phyloP scores from a whole-genome alignment of 768 basidiomycete genomes.

The Tremella mesenterica region DNA sequence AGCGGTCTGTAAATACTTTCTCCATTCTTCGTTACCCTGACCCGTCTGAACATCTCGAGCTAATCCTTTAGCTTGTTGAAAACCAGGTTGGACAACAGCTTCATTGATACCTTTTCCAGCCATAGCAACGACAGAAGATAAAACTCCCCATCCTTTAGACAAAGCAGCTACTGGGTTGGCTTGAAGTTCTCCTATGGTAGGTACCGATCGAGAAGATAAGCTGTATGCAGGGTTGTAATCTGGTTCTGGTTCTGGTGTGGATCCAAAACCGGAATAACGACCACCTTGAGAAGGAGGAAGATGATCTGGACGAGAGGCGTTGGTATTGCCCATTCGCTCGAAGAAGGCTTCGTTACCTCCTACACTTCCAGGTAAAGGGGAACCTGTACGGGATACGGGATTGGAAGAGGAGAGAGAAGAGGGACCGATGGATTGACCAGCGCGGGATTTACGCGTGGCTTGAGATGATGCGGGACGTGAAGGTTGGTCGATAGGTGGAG shows the following conservation, averaged over 20 bases:
- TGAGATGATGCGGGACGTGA: constrained; percentile 65
- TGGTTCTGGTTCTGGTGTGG: constrained; percentile 53
- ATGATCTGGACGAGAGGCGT: constrained; percentile 65
- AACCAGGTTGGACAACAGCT: constrained; percentile 80
- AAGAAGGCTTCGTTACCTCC: constrained; percentile 83
- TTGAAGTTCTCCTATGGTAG: constrained; percentile 70
- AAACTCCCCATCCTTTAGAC: constrained; percentile 92
- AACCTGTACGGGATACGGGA: constrained; percentile 54
- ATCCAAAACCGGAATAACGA: constrained; percentile 86
- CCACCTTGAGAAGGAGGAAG: constrained; percentile 87
- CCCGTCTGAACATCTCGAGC: constrained; percentile 11
- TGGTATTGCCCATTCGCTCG: constrained; percentile 68
- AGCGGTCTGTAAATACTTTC: constrained; percentile 17
- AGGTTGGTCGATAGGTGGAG: constrained; percentile 57
- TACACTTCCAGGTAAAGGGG: constrained; percentile 46
- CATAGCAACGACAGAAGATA: constrained; percentile 63
- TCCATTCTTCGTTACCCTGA: constrained; percentile 21
- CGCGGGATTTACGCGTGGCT: constrained; percentile 77
- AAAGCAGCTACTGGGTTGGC: constrained; percentile 76
- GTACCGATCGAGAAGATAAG: constrained; percentile 70
- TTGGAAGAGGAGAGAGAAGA: constrained; percentile 48
- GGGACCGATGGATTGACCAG: constrained; percentile 51
- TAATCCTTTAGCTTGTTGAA: constrained; percentile 56
- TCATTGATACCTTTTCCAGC: constrained; percentile 72
- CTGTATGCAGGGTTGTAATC: constrained; percentile 54